Conservation (phyloP, 2,329 filamentous ascomycete species). For the Colletotrichum plurivorum region DNA sequence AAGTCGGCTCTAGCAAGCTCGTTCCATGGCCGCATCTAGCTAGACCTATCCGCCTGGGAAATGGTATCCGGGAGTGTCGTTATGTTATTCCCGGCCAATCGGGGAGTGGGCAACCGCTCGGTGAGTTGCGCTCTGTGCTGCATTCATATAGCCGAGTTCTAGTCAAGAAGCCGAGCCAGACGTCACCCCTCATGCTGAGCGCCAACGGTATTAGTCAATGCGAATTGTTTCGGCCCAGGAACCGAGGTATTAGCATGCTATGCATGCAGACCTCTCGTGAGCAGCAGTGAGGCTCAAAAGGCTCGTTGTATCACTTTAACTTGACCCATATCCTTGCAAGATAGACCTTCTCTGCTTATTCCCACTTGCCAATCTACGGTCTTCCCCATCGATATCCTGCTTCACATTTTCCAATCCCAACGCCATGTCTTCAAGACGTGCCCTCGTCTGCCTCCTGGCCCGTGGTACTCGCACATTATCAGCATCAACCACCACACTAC, state of each 20-base stretch:
- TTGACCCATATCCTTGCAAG: too few relatives aligned
- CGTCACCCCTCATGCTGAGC: not conserved
- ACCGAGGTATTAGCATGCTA: not conserved
- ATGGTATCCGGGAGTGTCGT: not conserved
- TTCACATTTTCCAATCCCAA: too few relatives aligned
- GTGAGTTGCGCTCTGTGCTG: not conserved
- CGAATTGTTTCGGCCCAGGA: not conserved
- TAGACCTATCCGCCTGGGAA: not conserved
- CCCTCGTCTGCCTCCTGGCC: not conserved
- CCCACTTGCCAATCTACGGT: not conserved
- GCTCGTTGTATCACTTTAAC: not conserved
- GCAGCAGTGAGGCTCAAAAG: not conserved
- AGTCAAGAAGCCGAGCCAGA: conserved; percentile 20
- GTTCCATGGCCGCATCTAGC: not conserved
- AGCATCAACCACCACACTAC: not conserved
- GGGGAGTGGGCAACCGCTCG: conserved; percentile 6
- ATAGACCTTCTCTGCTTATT: not conserved
- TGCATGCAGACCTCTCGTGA: not conserved
- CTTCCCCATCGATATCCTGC: not conserved
- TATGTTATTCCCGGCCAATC: conserved; percentile 7
- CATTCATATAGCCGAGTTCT: conserved; percentile 32
- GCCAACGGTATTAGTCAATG: not conserved
- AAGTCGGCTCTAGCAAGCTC: not conserved
- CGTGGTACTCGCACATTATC: not conserved
- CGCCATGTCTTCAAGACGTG: not conserved